phyloP scores from a whole-genome alignment of 257 asterid species.

The Gardenia jasminoides region DNA sequence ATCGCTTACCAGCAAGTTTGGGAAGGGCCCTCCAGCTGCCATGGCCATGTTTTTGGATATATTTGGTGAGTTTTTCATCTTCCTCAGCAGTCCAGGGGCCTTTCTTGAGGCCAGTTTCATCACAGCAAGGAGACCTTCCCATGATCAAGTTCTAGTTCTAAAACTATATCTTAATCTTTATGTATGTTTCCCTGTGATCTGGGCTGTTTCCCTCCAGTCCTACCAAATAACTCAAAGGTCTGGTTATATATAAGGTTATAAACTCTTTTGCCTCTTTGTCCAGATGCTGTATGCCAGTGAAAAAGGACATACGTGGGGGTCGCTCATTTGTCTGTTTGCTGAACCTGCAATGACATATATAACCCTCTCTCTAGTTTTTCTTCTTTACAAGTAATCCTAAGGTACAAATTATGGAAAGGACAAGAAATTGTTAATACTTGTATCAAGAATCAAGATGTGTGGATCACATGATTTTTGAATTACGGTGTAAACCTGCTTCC shows the following conservation, averaged over 20 bases:
- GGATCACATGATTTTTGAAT: background rate
- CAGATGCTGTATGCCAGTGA: conserved; percentile 35
- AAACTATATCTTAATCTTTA: background rate
- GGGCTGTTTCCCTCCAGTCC: conserved; percentile 51
- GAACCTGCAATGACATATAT: conserved; percentile 10
- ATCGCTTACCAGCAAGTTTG: conserved; percentile 55
- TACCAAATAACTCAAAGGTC: conserved; percentile 47
- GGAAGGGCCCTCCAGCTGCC: conserved; percentile 98
- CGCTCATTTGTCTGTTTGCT: conserved; percentile 20
- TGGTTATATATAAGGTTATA: conserved; percentile 42
- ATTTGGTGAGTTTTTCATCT: conserved; percentile 65
- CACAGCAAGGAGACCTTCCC: conserved; percentile 76
- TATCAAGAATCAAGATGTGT: background rate
- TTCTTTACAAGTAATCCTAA: background rate
- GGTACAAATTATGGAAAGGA: background rate
- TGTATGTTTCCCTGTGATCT: conserved; percentile 27
- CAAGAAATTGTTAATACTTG: background rate
- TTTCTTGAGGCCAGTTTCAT: conserved; percentile 76
- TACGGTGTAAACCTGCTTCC: background rate
- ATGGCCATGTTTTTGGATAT: conserved; percentile 73
- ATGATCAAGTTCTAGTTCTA: conserved; percentile 20
- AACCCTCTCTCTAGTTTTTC: conserved; percentile 18
- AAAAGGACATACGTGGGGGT: conserved; percentile 21
- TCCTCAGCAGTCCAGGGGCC: conserved; percentile 98
- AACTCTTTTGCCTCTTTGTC: conserved; percentile 30